phyloP scores from a whole-genome alignment of 768 basidiomycete genomes.

The Naematelia encephala region DNA sequence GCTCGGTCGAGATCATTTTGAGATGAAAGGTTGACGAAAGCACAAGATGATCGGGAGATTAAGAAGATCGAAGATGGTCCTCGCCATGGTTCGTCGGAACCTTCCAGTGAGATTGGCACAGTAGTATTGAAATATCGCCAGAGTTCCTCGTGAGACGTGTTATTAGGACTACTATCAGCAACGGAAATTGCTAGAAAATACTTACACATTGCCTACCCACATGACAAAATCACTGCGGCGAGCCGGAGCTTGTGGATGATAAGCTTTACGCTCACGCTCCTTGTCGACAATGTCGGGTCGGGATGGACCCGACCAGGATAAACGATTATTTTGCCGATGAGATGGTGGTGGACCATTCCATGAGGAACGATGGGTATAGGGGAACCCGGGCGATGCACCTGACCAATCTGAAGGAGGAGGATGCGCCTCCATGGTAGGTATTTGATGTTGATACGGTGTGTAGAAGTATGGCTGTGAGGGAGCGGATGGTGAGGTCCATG shows the following conservation, averaged over 20 bases:
- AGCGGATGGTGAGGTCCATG: slow-evolving; percentile 8
- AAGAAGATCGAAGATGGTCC: slow-evolving; percentile 84
- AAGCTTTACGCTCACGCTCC: slow-evolving; percentile 40
- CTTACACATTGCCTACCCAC: slow-evolving; percentile 86
- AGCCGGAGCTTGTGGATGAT: slow-evolving; percentile 52
- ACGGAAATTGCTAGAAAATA: background rate
- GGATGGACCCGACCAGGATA: slow-evolving; percentile 30
- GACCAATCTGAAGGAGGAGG: slow-evolving; percentile 14
- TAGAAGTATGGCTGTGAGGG: slow-evolving; percentile 7
- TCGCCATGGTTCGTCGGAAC: slow-evolving; percentile 40
- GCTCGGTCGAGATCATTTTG: slow-evolving; percentile 64
- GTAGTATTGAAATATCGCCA: slow-evolving; percentile 72
- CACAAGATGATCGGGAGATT: slow-evolving; percentile 91
- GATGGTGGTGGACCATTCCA: background rate
- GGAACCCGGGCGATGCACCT: slow-evolving; percentile 4
- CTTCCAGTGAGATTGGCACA: slow-evolving; percentile 29
- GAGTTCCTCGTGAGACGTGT: slow-evolving; percentile 78
- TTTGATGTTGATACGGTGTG: slow-evolving; percentile 8
- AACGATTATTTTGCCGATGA: slow-evolving; percentile 8
- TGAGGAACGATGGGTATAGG: background rate
- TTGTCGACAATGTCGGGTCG: slow-evolving; percentile 9
- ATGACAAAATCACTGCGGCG: slow-evolving; percentile 88
- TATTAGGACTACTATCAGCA: slow-evolving; percentile 52
- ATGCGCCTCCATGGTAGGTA: slow-evolving; percentile 1
- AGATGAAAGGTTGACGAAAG: slow-evolving; percentile 81